phyloP scores from a whole-genome alignment of 345 rosid genomes.

The Zanthoxylum bungeanum region DNA sequence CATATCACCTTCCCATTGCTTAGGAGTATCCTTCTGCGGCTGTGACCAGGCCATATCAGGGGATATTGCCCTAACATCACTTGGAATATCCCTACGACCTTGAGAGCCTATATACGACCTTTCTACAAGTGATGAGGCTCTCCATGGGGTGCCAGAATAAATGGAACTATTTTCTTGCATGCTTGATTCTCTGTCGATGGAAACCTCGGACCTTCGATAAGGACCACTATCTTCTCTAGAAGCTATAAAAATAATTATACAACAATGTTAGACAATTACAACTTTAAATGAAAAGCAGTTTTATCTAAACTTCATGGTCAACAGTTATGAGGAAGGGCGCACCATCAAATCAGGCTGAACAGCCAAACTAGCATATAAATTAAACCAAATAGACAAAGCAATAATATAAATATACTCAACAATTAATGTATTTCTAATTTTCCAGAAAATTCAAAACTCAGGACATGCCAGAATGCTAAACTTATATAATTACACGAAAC shows the following conservation, averaged over 20 bases:
- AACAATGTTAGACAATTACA: background rate
- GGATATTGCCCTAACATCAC: slow-evolving; percentile 42
- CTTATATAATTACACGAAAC: background rate
- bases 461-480: background rate
- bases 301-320: too few species aligned
- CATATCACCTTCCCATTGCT: slow-evolving; percentile 43
- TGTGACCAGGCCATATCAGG: slow-evolving; percentile 51
- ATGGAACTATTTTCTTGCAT: slow-evolving; percentile 40
- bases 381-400: background rate
- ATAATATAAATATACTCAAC: background rate
- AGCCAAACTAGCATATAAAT: background rate
- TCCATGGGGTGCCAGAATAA: slow-evolving; percentile 49
- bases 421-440: background rate
- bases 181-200: slow-evolving; percentile 37
- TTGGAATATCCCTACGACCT: slow-evolving; percentile 50
- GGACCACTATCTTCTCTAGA: slow-evolving; percentile 43
- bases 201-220: slow-evolving; percentile 40
- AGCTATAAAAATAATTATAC: slow-evolving; percentile 37
- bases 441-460: background rate
- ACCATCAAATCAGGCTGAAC: background rate
- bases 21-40: slow-evolving; percentile 39
- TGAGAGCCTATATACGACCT: slow-evolving; percentile 30
- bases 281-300: background rate
- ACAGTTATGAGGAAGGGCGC: background rate
- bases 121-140: slow-evolving; percentile 48